Percentiles rank a stretch among this genome's conserved stretches.
Conservation (phyloP, 2,329 filamentous ascomycete genomes). For the Phaeosphaeriaceae sp. region DNA sequence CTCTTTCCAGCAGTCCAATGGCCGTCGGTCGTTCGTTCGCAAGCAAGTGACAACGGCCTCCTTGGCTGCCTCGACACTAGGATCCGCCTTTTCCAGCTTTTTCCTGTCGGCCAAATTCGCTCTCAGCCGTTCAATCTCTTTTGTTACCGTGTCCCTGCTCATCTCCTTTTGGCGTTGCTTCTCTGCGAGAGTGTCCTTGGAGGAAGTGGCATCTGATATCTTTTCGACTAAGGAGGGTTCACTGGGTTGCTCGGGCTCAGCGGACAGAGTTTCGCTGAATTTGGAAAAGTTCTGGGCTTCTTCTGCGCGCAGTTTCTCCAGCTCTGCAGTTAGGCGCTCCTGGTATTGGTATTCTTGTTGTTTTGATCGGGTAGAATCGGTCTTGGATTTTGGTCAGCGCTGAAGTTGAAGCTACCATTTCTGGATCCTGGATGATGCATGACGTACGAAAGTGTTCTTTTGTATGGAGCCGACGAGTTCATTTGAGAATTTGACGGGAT, state of each 20-base stretch:
- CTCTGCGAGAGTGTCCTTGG: constrained; percentile 44
- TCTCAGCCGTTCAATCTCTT: constrained; percentile 64
- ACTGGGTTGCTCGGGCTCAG: constrained; percentile 48
- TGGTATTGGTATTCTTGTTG: constrained; percentile 87
- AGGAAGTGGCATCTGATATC: constrained; percentile 44
- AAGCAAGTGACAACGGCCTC: constrained; percentile 80
- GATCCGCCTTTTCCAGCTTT: constrained; percentile 68
- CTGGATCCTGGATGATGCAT: background rate
- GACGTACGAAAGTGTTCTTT: constrained; percentile 78
- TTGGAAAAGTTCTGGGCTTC: constrained; percentile 72
- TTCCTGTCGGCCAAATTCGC: constrained; percentile 60
- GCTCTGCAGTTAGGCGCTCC: constrained; percentile 82
- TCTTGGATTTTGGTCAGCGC: constrained; percentile 60
- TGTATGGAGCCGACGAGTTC: constrained; percentile 84
- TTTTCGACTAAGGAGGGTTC: constrained; percentile 45
- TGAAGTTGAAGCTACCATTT: background rate
- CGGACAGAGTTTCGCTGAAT: constrained; percentile 69
- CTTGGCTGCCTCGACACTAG: constrained; percentile 75
- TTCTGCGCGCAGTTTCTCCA: constrained; percentile 76
- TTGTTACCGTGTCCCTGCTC: constrained; percentile 60
- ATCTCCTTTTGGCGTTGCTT: constrained; percentile 55
- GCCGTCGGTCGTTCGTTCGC: constrained; percentile 81
- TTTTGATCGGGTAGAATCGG: constrained; percentile 84
- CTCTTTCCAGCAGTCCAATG: constrained; percentile 93
- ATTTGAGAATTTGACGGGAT: constrained; percentile 75